Evolutionary conservation across 1,139 yeast species (phyloP).

Genomic region (Debaryomyces robertsiae): DNA sequence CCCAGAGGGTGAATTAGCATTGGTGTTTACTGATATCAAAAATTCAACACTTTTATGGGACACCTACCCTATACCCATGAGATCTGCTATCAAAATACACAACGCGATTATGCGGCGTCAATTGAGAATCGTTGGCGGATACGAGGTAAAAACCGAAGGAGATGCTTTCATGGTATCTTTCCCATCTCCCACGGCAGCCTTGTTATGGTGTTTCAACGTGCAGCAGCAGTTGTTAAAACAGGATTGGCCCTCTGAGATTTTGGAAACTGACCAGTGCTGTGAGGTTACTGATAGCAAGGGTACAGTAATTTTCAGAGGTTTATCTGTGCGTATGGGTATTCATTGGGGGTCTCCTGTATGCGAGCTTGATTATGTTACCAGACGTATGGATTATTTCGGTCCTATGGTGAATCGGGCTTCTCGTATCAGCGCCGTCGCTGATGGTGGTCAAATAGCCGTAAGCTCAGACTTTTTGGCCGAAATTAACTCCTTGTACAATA

Average conservation of each 20-base stretch:
- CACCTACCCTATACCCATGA: slow-evolving; percentile 88
- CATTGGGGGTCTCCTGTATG: slow-evolving; percentile 99
- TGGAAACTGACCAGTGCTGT: slow-evolving; percentile 83
- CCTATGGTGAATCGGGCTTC: slow-evolving; percentile 98
- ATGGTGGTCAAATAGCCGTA: slow-evolving; percentile 95
- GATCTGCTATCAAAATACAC: slow-evolving; percentile 94
- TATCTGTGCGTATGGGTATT: slow-evolving; percentile 95
- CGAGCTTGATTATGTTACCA: slow-evolving; percentile 90
- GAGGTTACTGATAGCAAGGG: slow-evolving; percentile 73
- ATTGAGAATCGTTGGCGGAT: slow-evolving; percentile 89
- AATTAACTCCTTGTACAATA: slow-evolving; percentile 57
- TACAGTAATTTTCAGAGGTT: slow-evolving; percentile 72
- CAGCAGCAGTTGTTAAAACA: slow-evolving; percentile 80
- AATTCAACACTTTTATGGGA: slow-evolving; percentile 96
- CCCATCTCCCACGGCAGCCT: slow-evolving; percentile 88
- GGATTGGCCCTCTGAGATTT: slow-evolving; percentile 95
- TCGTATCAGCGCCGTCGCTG: slow-evolving; percentile 91
- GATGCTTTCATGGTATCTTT: slow-evolving; percentile 99
- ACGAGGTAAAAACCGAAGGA: slow-evolving; percentile 98
- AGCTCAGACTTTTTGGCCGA: slow-evolving; percentile 81
- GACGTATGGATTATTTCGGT: slow-evolving; percentile 98
- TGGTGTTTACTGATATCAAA: slow-evolving; percentile 96
- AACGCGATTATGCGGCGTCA: slow-evolving; percentile 94
- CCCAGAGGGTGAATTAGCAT: slow-evolving; percentile 90
- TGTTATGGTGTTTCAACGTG: slow-evolving; percentile 92